Base-by-base conservation (phyloP, 345 rosid species). In the Hypericum perforatum region DNA sequence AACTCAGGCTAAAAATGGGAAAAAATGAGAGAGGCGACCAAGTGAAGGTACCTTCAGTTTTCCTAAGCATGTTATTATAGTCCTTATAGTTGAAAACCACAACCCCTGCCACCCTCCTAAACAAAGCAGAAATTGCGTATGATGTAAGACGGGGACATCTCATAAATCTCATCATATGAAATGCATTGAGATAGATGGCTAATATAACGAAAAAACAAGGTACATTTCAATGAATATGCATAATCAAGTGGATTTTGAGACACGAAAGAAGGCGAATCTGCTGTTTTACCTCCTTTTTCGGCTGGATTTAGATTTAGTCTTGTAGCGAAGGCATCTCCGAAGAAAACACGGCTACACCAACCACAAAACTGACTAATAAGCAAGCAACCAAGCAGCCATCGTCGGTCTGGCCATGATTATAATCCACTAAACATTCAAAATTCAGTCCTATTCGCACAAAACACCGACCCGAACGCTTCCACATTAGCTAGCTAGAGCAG, bases 41-140 rank as follows among this genome's bases (percentile, higher is more conserved):
- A 0, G 2, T 8, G 5, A 41, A 39, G 3, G 29, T 37, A 64
- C 70, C 70, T 53, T 65, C 70, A 58, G 64, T 59, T 56, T 58
- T 65, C 59, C 29, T 58, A 5, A 65, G 60, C 62, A 47, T 58
- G 56, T 59, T 59, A 37, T 40, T 59, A 60, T 59, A 65, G 53
- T 65, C 70, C 53, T 51, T 59, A 39, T 65, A 65, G 64, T 65
- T 65, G 60, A 65, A 65, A 59, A 65, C 37, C 14, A 65, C 70
- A 53, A 52, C 16, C 48, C 64, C 64, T 41, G 54, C 49, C 12
- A 43, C 45, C 49, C 59, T 42, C 60, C 70, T 65, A 49, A 5
- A 53, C 22, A 51, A 37, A 39, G 8, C 37, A 7, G 12, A 62
- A 12, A 40, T 9, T 40, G 7, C 39, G n/a, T 36, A 46, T 7